Percentiles rank a stretch among this genome's conserved stretches.
These are phyloP conservation scores for Talaromyces piceae DNA, from an alignment of 2,329 filamentous ascomycete species.

Conservation along the genomic window DNA sequence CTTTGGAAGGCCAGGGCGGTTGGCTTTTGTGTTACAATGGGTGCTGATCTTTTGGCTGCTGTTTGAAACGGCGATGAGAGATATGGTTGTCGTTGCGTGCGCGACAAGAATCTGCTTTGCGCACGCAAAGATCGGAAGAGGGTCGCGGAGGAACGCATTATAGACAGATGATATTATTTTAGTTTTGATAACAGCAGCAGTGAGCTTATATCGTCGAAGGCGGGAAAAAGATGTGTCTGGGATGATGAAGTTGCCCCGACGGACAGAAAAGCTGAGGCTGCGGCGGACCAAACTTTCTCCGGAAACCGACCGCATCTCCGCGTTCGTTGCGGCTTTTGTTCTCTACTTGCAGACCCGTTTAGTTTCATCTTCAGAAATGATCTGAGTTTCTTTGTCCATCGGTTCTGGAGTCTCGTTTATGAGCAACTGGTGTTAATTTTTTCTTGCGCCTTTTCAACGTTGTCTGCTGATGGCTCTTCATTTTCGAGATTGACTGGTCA, in stretches of 20 bases:
- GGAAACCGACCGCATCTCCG: slow-evolving; percentile 16
- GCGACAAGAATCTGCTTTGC: slow-evolving; percentile 13
- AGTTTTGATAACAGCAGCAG: neutral
- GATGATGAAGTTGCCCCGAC: too few relatives aligned
- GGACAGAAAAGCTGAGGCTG: slow-evolving; percentile 12
- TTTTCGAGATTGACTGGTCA: slow-evolving; percentile 6
- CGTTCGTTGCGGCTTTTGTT: too few relatives aligned
- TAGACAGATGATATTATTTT: neutral
- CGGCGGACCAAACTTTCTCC: slow-evolving; percentile 21
- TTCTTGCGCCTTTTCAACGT: neutral
- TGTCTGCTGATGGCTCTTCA: slow-evolving; percentile 1
- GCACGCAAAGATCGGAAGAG: slow-evolving; percentile 19
- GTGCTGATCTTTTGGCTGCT: neutral
- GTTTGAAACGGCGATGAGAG: neutral
- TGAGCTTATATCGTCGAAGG: too few relatives aligned
- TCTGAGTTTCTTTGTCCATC: neutral
- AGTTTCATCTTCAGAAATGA: neutral
- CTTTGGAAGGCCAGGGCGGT: slow-evolving; percentile 14
- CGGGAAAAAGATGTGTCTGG: neutral
- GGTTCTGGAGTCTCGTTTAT: neutral
- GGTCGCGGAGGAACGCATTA: slow-evolving; percentile 16
- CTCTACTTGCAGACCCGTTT: neutral
- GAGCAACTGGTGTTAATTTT: neutral
- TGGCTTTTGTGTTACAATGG: neutral
- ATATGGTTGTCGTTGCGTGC: slow-evolving; percentile 12